A percentile compares a stretch with the other conserved stretches of the same genome.
These are phyloP conservation scores for Apiotrichum porosum DNA, from an alignment of 1,284 basidiomycete genomes.

Conservation along the genomic window DNA sequence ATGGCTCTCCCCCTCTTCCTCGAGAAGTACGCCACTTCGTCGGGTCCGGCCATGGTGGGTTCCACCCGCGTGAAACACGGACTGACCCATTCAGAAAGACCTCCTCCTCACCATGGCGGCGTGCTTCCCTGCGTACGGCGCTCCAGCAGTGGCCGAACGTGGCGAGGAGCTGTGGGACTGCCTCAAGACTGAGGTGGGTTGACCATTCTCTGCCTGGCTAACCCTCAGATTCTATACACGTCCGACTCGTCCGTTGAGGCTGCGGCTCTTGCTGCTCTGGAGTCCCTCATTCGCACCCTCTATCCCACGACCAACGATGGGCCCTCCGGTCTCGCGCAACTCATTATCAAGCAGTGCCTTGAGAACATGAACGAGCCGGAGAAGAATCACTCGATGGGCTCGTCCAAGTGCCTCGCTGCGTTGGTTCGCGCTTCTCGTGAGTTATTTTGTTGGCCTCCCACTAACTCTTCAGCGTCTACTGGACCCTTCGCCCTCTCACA, in stretches of 20 bases:
- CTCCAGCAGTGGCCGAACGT: constrained; percentile 57
- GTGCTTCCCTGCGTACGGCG: constrained; percentile 79
- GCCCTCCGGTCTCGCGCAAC: constrained; percentile 59
- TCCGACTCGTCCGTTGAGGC: constrained; percentile 68
- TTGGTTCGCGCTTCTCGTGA: constrained; percentile 70
- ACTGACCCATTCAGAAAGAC: constrained; percentile 59
- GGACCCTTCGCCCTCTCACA: constrained; percentile 63
- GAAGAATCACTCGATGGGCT: constrained; percentile 80
- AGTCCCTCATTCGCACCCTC: constrained; percentile 66
- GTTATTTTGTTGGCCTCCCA: constrained; percentile 31
- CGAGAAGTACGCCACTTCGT: constrained; percentile 84
- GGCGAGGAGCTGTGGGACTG: constrained; percentile 78
- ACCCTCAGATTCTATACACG: constrained; percentile 77
- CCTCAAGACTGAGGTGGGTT: constrained; percentile 72
- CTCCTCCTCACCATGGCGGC: constrained; percentile 67
- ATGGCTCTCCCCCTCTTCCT: constrained; percentile 82
- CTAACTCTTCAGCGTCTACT: constrained; percentile 57
- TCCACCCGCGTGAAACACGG: neutral
- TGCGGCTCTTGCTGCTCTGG: constrained; percentile 65
- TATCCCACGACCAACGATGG: constrained; percentile 52
- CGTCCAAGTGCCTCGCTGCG: constrained; percentile 71
- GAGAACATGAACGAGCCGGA: constrained; percentile 77
- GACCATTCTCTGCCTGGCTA: neutral
- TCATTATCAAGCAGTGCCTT: constrained; percentile 73
- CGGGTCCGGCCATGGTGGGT: constrained; percentile 74